Base-by-base conservation (phyloP, 805 yeast species). In the Lipomyces orientalis region DNA sequence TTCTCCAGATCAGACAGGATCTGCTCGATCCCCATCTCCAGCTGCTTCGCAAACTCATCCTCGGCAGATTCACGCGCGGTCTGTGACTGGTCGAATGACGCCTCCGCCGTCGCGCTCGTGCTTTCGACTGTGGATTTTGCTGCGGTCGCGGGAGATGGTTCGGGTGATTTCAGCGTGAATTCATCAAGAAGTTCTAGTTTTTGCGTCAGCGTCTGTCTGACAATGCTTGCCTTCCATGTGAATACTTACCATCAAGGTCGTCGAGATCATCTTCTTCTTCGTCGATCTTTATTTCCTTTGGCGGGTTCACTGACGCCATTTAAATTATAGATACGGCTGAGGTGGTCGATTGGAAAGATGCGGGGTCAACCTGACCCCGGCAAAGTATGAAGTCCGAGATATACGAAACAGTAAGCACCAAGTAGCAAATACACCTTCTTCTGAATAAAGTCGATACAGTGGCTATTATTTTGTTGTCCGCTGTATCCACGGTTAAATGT, bases 151-250 rank as follows among this genome's bases (percentile, higher is more conserved):
- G 58, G 46, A 25, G 29, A 8, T n/a, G 59, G 39, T 10, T 55
- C 51, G 46, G 59, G 35, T 29, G 60, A 46, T 25, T 35, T 58
- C 22, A 61, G 54, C n/a, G 68, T 52, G 9, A 90, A 90, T 70
- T 93, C 97, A 75, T 93, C 97, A 61, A 94, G 81, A 67, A 91
- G 82, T 74, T 91, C 97, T 72, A 46, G 12, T 2, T 14, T 8
- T 14, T 6, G 34, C 22, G 39, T 43, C 16, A 43, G 49, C n/a
- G 22, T 16, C 14, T 12, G 43, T 4, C 10, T 9, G 49, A 43
- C 19, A 43, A 8, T 19, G 6, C n/a, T 14, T 10, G 16, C 19
- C 37, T n/a, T 19, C 56, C 8, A 19, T 16, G 8, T 4, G 19
- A 16, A 43, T 19, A 43, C 22, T 43, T 43, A 43, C 49, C 49